Percentiles rank a stretch among this genome's conserved stretches.
phyloP scores from a whole-genome alignment of 2,329 filamentous ascomycete species.

The Sphaerulina vaccinii region DNA sequence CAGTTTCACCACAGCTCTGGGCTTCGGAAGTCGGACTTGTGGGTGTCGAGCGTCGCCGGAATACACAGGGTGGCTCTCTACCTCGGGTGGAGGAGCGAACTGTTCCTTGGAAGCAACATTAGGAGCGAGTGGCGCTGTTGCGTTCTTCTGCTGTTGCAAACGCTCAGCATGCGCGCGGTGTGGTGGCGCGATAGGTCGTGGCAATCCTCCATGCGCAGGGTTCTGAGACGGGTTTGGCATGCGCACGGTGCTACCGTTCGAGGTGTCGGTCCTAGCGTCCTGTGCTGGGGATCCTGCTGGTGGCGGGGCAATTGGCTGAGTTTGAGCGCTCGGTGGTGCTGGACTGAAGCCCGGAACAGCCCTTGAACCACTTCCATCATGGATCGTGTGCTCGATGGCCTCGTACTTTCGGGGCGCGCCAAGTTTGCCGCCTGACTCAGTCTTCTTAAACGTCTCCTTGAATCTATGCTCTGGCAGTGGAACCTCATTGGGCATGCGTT shows the following conservation, averaged over 20 bases:
- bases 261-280: constrained; percentile 30
- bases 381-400: constrained; percentile 32
- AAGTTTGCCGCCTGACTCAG: constrained; percentile 28
- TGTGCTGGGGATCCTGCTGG: constrained; percentile 28
- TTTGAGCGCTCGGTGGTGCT: constrained; percentile 36
- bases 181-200: constrained; percentile 32
- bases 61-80: constrained; percentile 70
- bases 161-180: constrained; percentile 11
- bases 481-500: constrained; percentile 21
- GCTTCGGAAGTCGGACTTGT: constrained; percentile 67
- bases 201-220: constrained; percentile 31
- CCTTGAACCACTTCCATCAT: constrained; percentile 32
- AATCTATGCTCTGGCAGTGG: constrained; percentile 23
- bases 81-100: constrained; percentile 66
- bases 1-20: constrained; percentile 75
- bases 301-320: constrained; percentile 34
- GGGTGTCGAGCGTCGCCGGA: constrained; percentile 65
- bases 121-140: constrained; percentile 29
- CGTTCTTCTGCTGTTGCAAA: constrained; percentile 12
- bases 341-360: constrained; percentile 28
- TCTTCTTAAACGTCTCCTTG: constrained; percentile 41
- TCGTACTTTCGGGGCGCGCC: constrained; percentile 33
- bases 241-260: constrained; percentile 27
- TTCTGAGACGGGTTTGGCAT: constrained; percentile 36
- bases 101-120: constrained; percentile 27